These are phyloP conservation scores for Ilyonectria sp. DNA, from an alignment of 2,329 filamentous ascomycete species.

Conservation along the genomic window DNA sequence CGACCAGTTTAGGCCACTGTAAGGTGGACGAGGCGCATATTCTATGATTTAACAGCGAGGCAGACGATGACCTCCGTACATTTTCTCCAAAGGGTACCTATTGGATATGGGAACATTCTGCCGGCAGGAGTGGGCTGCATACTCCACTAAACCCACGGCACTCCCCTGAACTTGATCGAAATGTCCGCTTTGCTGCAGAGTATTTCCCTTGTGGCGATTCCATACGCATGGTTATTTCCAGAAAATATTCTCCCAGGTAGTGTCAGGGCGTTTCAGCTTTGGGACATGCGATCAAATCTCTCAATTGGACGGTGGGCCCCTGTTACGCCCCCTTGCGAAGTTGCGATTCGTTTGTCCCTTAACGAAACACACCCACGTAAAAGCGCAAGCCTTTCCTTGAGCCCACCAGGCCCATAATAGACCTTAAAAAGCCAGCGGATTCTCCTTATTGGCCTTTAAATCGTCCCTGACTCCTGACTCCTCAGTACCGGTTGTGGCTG, in stretches of 20 bases:
- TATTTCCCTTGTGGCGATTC: background rate
- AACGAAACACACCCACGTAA: too few species aligned
- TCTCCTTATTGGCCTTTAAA: background rate
- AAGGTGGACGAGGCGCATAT: too few species aligned
- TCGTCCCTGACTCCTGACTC: background rate
- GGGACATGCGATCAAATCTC: too few species aligned
- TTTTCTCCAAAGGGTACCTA: background rate
- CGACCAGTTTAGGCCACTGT: too few species aligned
- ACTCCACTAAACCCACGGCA: background rate
- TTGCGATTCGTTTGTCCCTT: too few species aligned
- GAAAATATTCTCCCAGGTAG: background rate
- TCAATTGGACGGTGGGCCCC: too few species aligned
- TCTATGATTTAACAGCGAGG: too few species aligned
- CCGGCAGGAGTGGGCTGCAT: background rate
- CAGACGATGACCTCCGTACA: too few species aligned
- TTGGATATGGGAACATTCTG: background rate
- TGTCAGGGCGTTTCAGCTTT: too few species aligned
- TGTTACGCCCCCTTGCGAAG: too few species aligned
- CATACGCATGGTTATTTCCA: background rate
- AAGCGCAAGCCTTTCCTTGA: too few species aligned
- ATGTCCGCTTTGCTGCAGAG: background rate
- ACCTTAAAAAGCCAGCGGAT: background rate
- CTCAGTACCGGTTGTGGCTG: background rate
- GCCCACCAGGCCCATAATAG: background rate
- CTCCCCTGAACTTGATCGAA: background rate